These are phyloP conservation scores for Diaporthe vexans DNA, from an alignment of 2,329 filamentous ascomycete genomes.

Conservation along the genomic window DNA sequence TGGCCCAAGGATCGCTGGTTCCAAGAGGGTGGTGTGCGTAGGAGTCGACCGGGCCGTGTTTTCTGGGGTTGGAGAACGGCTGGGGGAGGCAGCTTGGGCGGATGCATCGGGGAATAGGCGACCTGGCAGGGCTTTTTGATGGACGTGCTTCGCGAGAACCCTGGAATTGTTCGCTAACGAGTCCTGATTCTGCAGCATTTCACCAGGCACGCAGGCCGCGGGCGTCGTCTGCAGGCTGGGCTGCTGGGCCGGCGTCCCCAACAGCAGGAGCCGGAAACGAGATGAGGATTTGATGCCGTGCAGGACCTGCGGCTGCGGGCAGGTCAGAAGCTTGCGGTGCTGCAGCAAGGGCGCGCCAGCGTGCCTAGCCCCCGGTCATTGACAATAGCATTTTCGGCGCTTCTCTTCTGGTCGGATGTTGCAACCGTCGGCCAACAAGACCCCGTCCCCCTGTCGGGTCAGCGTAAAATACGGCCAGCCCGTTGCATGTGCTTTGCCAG, in stretches of 20 bases:
- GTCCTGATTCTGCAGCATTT: not conserved
- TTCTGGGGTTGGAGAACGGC: constrained; percentile 14
- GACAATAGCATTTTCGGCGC: constrained; percentile 23
- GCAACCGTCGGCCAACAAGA: constrained; percentile 19
- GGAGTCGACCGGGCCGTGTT: constrained; percentile 36
- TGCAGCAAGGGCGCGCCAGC: not conserved
- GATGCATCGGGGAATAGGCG: not conserved
- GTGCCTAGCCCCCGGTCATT: constrained; percentile 21
- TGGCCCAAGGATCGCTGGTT: constrained; percentile 35
- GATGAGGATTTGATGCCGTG: not conserved
- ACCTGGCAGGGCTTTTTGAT: not conserved
- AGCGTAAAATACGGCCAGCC: constrained; percentile 25
- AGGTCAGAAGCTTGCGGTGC: constrained; percentile 25
- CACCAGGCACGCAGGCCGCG: not conserved
- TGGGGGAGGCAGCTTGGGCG: not conserved
- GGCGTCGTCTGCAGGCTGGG: not conserved
- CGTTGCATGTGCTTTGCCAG: constrained; percentile 22
- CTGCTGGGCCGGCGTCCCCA: constrained; percentile 3
- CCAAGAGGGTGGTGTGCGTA: constrained; percentile 39
- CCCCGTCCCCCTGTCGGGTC: constrained; percentile 9
- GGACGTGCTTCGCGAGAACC: no score
- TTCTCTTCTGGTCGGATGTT: constrained; percentile 28
- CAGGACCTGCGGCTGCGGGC: not conserved
- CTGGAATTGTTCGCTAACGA: not conserved
- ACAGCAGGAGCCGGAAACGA: constrained; percentile 16